These are phyloP conservation scores for Metschnikowia baotianmanensis DNA, from an alignment of 805 yeast species.

Conservation along the genomic window DNA sequence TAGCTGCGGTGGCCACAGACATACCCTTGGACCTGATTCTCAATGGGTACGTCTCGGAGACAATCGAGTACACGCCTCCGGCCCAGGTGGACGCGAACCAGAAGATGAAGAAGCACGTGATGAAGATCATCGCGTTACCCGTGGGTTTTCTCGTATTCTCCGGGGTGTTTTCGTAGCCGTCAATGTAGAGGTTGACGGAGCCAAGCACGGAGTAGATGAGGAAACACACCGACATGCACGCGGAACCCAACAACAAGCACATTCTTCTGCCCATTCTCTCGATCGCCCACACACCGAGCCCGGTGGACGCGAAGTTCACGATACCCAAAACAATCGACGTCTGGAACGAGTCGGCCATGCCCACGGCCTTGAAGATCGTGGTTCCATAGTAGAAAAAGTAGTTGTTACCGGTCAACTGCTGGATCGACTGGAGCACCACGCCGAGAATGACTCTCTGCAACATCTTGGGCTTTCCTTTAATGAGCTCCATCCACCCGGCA, in stretches of 20 bases:
- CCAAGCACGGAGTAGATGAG: constrained; percentile 62
- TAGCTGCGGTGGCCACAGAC: constrained; percentile 63
- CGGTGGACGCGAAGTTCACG: constrained; percentile 55
- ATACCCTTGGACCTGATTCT: constrained; percentile 62
- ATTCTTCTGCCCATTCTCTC: constrained; percentile 55
- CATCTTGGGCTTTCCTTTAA: constrained; percentile 64
- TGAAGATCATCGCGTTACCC: constrained; percentile 61
- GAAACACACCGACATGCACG: constrained; percentile 55
- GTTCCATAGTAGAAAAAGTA: constrained; percentile 64
- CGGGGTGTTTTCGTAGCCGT: constrained; percentile 28
- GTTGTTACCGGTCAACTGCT: constrained; percentile 61
- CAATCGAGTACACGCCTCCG: constrained; percentile 63
- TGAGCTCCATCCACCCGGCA: constrained; percentile 62
- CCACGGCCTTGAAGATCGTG: constrained; percentile 51
- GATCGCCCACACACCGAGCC: constrained; percentile 48
- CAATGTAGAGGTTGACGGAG: constrained; percentile 42
- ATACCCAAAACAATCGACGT: constrained; percentile 55
- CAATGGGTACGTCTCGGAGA: constrained; percentile 66
- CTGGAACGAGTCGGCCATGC: constrained; percentile 51
- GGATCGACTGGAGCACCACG: constrained; percentile 55
- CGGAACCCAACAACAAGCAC: constrained; percentile 49
- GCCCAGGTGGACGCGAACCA: constrained; percentile 78
- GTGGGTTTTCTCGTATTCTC: constrained; percentile 43
- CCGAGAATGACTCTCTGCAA: constrained; percentile 57
- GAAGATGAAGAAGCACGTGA: constrained; percentile 62